phyloP scores from a whole-genome alignment of 176 grass and related monocot species.

The Typha latifolia region DNA sequence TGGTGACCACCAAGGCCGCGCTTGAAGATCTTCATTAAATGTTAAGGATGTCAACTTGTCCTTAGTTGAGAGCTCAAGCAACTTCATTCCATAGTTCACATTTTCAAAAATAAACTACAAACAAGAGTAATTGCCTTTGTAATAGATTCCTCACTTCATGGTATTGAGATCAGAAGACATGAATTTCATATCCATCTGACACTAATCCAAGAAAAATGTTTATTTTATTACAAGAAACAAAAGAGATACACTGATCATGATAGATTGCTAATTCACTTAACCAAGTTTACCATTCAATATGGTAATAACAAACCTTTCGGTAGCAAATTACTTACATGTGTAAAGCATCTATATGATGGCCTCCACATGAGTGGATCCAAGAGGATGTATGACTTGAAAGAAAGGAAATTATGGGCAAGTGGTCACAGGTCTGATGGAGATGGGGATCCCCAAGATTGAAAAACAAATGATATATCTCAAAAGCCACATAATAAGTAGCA shows the following conservation, averaged over 20 bases:
- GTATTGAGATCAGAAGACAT: not conserved
- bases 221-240: not conserved
- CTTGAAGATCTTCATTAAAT: conserved; percentile 78
- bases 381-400: no score
- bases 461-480: no score
- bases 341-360: no score
- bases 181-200: not conserved
- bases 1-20: conserved; percentile 90
- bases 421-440: no score
- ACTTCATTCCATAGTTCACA: conserved; percentile 45
- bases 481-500: no score
- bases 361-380: no score
- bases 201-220: not conserved
- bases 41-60: conserved; percentile 60
- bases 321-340: not conserved
- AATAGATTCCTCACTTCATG: not conserved
- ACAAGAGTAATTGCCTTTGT: not conserved
- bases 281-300: not conserved
- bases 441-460: no score
- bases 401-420: no score
- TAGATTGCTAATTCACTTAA: not conserved
- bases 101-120: conserved; percentile 54
- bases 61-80: conserved; percentile 63
- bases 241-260: not conserved
- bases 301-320: not conserved